These are phyloP conservation scores for Lolium multiflorum DNA, from an alignment of 176 grass and related monocot genomes.

Conservation along the genomic window DNA sequence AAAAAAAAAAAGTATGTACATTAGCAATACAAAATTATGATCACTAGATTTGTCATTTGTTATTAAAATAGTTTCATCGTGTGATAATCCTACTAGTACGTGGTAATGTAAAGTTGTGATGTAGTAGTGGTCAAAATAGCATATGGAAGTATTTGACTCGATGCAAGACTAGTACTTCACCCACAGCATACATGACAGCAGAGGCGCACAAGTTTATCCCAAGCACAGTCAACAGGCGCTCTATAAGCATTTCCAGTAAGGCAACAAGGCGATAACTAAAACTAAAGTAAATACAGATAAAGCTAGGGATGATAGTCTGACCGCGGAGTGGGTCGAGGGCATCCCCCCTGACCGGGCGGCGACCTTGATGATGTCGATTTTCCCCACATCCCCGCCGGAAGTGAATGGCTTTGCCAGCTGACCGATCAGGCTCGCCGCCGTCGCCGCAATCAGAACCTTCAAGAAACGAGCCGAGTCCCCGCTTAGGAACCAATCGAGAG, in stretches of 20 bases:
- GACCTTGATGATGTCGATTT: slow-evolving; percentile 59
- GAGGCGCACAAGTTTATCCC: neutral
- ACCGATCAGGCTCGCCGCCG: slow-evolving; percentile 52
- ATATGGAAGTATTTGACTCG: no score
- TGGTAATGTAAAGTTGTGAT: no score
- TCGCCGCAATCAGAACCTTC: slow-evolving; percentile 83
- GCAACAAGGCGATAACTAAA: neutral
- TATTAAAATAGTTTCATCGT: no score
- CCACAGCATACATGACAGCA: neutral
- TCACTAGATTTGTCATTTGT: no score
- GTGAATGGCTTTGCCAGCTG: slow-evolving; percentile 88
- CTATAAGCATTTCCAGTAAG: neutral
- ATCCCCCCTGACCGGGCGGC: slow-evolving; percentile 73
- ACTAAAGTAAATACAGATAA: neutral
- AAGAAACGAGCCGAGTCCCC: neutral
- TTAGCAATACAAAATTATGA: no score
- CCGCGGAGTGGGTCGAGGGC: slow-evolving; percentile 93
- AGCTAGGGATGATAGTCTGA: slow-evolving; percentile 44
- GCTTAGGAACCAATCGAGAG: neutral
- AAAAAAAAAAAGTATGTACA: neutral
- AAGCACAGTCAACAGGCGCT: neutral
- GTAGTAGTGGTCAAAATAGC: no score
- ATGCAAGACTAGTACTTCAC: neutral
- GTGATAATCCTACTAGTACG: no score
- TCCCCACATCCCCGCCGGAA: slow-evolving; percentile 44